Base-by-base conservation (phyloP, 148 eudicot genomes). In the Pouteria glomerata region DNA sequence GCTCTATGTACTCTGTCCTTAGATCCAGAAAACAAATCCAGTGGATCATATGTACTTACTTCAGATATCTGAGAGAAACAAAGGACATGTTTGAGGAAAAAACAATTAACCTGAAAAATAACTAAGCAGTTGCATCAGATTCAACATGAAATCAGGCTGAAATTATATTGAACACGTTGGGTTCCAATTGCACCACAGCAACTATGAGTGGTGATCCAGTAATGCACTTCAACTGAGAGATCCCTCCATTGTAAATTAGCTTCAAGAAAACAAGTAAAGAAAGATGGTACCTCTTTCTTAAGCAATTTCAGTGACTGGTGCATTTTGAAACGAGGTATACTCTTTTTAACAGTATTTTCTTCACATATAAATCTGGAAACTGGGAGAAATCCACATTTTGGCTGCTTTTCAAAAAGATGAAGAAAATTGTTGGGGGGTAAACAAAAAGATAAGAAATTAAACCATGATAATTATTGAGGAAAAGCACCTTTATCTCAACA, bases 311-410 rank as follows among this genome's bases (percentile, higher is more conserved):
- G 81, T 59, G 81, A 71, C 79, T 96, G 99, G 73, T 96, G 99
- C 97, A 96, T 87, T 80, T 69, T 85, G 72, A 96, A 96, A 56
- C 97, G 97, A 73, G 90, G 44, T n/a, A 84, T 76, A 23, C 79
- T 88, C 85, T 74, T 90, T 79, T 96, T 96, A 26, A 87, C 23
- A 58, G 81, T 83, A 80, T 88, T 92, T 74, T 78, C 75, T 47
- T 85, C 92, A 34, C 82, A 74, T 61, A 92, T 90, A 41, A 78
- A 96, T 71, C 81, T 86, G 55, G 97, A 96, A 64, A 71, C 77
- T 70, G 99, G 97, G 78, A 92, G 94, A 82, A 92, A 92, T 76
- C 99, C 99, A 63, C 96, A 85, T 80, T 96, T 96, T 56, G 99
- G 99, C 99, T 96, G 92, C 66, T 39, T 68, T 41, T 61, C 50